A percentile compares a stretch with the other conserved stretches of the same genome.
Evolutionary conservation across 2,329 filamentous ascomycete species (phyloP).

Genomic region (Thielaviopsis musarum): DNA sequence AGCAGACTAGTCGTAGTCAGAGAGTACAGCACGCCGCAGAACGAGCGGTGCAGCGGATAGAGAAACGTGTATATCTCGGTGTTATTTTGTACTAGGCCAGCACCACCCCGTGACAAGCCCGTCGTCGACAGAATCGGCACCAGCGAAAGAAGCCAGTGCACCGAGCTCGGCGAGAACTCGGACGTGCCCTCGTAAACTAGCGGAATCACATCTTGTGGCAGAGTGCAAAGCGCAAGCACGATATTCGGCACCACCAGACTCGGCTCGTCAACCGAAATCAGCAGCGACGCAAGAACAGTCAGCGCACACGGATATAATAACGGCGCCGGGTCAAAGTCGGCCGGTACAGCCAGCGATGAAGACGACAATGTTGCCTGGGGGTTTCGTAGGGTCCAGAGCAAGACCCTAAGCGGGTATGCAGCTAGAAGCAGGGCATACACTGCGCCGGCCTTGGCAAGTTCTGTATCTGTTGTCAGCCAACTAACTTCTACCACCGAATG

Average conservation of each 20-base stretch:
- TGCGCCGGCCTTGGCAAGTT: slow-evolving; percentile 24
- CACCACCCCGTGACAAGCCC: too few relatives aligned
- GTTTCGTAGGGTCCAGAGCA: slow-evolving; percentile 29
- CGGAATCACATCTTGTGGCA: slow-evolving; percentile 59
- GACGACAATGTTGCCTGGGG: slow-evolving; percentile 22
- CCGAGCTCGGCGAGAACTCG: slow-evolving; percentile 16
- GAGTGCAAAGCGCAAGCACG: slow-evolving; percentile 59
- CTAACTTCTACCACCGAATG: too few relatives aligned
- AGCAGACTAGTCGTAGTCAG: slow-evolving; percentile 81
- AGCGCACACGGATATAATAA: slow-evolving; percentile 71
- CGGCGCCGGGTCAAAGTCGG: slow-evolving; percentile 77
- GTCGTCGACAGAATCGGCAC: slow-evolving; percentile 38
- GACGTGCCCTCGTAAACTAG: slow-evolving; percentile 18
- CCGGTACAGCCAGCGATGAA: slow-evolving; percentile 39
- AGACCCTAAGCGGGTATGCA: slow-evolving; percentile 44
- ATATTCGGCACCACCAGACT: slow-evolving; percentile 59
- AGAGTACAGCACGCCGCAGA: slow-evolving; percentile 57
- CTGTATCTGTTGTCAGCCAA: slow-evolving; percentile 19
- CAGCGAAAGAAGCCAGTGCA: slow-evolving; percentile 69
- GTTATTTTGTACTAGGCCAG: not conserved
- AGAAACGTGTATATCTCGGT: slow-evolving; percentile 21
- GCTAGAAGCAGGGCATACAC: slow-evolving; percentile 25
- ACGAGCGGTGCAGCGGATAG: slow-evolving; percentile 68
- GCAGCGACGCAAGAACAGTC: slow-evolving; percentile 59
- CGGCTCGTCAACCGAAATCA: slow-evolving; percentile 46